Percentiles rank a stretch among this genome's conserved stretches.
These are phyloP conservation scores for Amauroascus niger DNA, from an alignment of 2,329 filamentous ascomycete genomes.

Conservation along the genomic window DNA sequence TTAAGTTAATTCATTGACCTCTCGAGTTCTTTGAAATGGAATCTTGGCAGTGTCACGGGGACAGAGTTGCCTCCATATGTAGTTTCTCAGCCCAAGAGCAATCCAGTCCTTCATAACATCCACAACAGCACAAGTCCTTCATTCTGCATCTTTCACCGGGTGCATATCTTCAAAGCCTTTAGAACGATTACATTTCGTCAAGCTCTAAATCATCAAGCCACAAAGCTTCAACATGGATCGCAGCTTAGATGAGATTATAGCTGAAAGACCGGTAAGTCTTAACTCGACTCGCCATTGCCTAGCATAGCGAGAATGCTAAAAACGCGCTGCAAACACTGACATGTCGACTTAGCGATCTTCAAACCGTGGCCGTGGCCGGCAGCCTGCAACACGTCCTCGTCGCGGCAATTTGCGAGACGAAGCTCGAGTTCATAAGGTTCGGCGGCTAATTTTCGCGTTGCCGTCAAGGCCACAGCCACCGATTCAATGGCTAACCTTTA, in stretches of 20 bases:
- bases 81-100: not conserved
- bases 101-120: not conserved
- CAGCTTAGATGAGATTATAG: constrained; percentile 55
- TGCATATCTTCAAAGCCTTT: not conserved
- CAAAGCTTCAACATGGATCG: constrained; percentile 47
- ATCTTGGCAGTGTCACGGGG: constrained; percentile 8
- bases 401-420: constrained; percentile 60
- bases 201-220: not conserved
- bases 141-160: not conserved
- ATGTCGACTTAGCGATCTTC: constrained; percentile 15
- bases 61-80: not conserved
- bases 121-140: not conserved
- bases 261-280: constrained; percentile 47
- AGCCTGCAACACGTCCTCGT: constrained; percentile 25
- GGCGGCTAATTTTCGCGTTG: constrained; percentile 13
- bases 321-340: not conserved
- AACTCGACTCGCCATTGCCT: not conserved
- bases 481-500: constrained; percentile 15
- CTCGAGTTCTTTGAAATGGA: not conserved
- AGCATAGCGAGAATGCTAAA: not conserved
- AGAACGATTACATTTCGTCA: not conserved
- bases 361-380: constrained; percentile 30
- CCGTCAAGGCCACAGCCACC: not conserved
- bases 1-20: too few relatives aligned
- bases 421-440: constrained; percentile 83